Evolutionary conservation across 306 rosid genomes (phyloP).

Genomic region (Prunus mongolica): DNA sequence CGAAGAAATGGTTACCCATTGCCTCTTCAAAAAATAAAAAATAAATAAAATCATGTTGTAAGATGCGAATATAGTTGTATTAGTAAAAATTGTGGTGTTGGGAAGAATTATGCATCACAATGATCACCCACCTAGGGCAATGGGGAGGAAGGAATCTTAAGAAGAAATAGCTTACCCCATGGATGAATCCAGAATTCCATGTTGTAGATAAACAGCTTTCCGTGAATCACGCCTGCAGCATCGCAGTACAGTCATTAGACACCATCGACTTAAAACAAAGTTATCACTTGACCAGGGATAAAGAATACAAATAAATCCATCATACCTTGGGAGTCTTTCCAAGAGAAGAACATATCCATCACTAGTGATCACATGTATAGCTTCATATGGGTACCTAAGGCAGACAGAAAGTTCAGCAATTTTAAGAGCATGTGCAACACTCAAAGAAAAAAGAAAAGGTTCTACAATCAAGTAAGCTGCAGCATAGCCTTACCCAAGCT

Average conservation of each 20-base stretch:
- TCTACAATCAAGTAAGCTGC: conserved; percentile 6
- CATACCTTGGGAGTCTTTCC: conserved; percentile 94
- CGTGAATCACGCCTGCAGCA: conserved; percentile 81
- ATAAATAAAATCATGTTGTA: background rate
- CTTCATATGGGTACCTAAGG: conserved; percentile 87
- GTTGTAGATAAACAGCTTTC: conserved; percentile 88
- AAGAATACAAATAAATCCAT: background rate
- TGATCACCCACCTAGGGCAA: background rate
- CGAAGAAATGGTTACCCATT: background rate
- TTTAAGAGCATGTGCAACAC: conserved; percentile 7
- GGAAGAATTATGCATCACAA: background rate
- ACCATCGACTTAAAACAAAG: background rate
- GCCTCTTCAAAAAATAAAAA: background rate
- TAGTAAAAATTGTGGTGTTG: background rate
- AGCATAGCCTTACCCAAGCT: conserved; percentile 63
- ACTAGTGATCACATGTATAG: conserved; percentile 70
- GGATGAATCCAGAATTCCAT: conserved; percentile 86
- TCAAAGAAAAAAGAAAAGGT: conserved; percentile 1
- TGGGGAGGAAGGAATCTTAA: background rate
- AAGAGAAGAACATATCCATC: conserved; percentile 92
- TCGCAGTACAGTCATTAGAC: conserved; percentile 22
- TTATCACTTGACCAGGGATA: background rate
- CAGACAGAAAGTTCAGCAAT: conserved; percentile 15
- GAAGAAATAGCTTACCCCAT: conserved; percentile 71
- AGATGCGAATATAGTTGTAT: background rate